Evolutionary conservation across 441 rosid species (phyloP).

Genomic region (Adansonia gregorii): DNA sequence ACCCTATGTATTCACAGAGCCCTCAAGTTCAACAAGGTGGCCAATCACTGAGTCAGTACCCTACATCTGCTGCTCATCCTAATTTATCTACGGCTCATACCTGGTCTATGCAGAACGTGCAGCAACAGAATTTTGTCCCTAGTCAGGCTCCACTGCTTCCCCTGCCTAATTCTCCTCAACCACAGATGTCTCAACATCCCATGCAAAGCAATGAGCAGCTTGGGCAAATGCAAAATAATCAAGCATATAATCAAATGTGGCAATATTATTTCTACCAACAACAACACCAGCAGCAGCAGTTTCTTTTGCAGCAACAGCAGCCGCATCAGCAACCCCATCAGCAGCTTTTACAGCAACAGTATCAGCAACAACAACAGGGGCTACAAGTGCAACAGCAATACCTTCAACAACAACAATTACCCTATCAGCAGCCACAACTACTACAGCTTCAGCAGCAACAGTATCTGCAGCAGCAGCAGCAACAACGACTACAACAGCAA

Average conservation of each 20-base stretch:
- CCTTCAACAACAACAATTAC: slow-evolving; percentile 38
- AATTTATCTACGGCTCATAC: slow-evolving; percentile 39
- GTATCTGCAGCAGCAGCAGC: slow-evolving; percentile 40
- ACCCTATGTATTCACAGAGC: slow-evolving; percentile 34
- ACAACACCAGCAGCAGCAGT: slow-evolving; percentile 65
- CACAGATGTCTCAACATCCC: slow-evolving; percentile 51
- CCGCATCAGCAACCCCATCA: slow-evolving; percentile 42
- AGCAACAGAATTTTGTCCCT: slow-evolving; percentile 42
- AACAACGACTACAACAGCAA: slow-evolving; percentile 32
- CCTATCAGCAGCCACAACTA: slow-evolving; percentile 33
- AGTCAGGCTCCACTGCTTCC: slow-evolving; percentile 38
- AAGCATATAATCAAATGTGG: slow-evolving; percentile 75
- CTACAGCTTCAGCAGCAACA: slow-evolving; percentile 36
- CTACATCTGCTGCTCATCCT: slow-evolving; percentile 36
- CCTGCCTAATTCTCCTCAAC: slow-evolving; percentile 49
- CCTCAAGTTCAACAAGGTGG: slow-evolving; percentile 42
- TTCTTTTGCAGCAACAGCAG: slow-evolving; percentile 44
- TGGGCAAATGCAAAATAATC: slow-evolving; percentile 48
- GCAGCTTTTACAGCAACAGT: slow-evolving; percentile 43
- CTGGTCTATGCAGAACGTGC: slow-evolving; percentile 43
- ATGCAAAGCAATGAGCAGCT: slow-evolving; percentile 51
- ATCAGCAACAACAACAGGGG: slow-evolving; percentile 34
- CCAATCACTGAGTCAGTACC: slow-evolving; percentile 38
- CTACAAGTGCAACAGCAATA: slow-evolving; percentile 43
- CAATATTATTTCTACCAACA: slow-evolving; percentile 68